A percentile compares a stretch with the other conserved stretches of the same genome.
phyloP scores from a whole-genome alignment of 1,284 basidiomycete genomes.

The Rhodotorula glutinis region DNA sequence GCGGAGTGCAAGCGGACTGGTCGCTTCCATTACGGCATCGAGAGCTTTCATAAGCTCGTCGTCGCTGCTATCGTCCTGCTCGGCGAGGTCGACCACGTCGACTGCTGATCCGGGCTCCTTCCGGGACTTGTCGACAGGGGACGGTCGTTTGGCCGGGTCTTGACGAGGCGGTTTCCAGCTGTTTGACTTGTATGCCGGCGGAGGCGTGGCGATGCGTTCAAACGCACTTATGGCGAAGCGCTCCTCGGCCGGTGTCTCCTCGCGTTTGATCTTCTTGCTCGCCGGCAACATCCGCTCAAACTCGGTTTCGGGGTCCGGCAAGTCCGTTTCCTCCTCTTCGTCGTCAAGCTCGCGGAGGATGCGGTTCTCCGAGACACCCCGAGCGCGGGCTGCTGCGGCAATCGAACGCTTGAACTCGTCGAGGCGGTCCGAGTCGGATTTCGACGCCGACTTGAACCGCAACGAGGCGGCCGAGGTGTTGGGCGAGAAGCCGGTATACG shows the following conservation, averaged over 20 bases:
- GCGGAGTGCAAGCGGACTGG: not conserved
- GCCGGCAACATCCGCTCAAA: not conserved
- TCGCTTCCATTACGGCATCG: not conserved
- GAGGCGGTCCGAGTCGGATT: not conserved
- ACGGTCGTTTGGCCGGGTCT: too few species aligned
- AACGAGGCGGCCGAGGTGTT: not conserved
- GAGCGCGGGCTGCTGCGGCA: not conserved
- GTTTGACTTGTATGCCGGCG: not conserved
- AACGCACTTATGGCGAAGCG: not conserved
- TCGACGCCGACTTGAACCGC: not conserved
- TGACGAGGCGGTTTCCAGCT: not conserved
- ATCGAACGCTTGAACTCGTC: not conserved
- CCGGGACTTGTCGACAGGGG: too few species aligned
- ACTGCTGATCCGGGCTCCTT: not conserved
- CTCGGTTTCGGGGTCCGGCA: not conserved
- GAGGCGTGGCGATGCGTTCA: not conserved
- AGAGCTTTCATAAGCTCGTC: conserved; percentile 10
- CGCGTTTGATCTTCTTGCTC: not conserved
- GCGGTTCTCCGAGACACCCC: not conserved
- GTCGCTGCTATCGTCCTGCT: not conserved
- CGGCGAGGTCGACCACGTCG: not conserved
- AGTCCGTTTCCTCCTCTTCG: not conserved
- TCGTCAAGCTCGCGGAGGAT: not conserved
- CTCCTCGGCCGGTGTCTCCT: not conserved
- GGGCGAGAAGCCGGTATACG: not conserved